Evolutionary conservation across 23 red algal species (phyloP), one percentile per base, ranked within the genome.

Genomic region (Porphyridium purpureum): DNA sequence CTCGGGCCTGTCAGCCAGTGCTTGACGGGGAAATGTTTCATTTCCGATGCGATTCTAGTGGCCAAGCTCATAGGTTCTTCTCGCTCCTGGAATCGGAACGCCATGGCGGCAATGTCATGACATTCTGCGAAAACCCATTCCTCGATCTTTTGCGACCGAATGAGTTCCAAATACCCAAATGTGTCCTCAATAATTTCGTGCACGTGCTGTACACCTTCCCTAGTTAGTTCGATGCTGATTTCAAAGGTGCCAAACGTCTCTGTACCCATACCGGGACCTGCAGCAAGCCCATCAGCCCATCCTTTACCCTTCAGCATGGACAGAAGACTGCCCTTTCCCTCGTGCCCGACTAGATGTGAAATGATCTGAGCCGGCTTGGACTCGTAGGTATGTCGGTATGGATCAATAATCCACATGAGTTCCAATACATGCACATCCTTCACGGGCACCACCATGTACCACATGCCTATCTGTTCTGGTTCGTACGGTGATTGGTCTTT

Each of bases 41-140:
- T 74, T 14, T 44, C 44, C 26, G 32, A 31, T 23, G 70, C 53
- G 17, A 67, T n/a, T 4, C 38, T 54, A 11, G 64, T 14, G 14
- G 74, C 88, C 36, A 79, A 47, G 3, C 66, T n/a, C 28, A 58
- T 33, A 6, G 78, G 70, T 5, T 68, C 64, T 27, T 49, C 66
- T 27, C 65, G 51, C 49, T 94, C 88, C 33, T 42, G 70, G 53
- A 79, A 94, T 4, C 56, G 72, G 28, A 80, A 94, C 8, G 33
- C 15, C 44, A 74, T 81, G 47, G 79, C 78, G 19, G 28, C 78
- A 8, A 94, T 35, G 2, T 23, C 47, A 25, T 76, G 35, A 55
- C 56, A 50, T 60, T 94, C 88, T 27, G 69, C 66, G 40, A 57
- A 79, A 14, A 79, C 34, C 35, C 40, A 67, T 21, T 31, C 21